A percentile compares a stretch with the other conserved stretches of the same genome.
Conservation (phyloP, 2,329 filamentous ascomycete genomes). For the Fonsecaea nubica region DNA sequence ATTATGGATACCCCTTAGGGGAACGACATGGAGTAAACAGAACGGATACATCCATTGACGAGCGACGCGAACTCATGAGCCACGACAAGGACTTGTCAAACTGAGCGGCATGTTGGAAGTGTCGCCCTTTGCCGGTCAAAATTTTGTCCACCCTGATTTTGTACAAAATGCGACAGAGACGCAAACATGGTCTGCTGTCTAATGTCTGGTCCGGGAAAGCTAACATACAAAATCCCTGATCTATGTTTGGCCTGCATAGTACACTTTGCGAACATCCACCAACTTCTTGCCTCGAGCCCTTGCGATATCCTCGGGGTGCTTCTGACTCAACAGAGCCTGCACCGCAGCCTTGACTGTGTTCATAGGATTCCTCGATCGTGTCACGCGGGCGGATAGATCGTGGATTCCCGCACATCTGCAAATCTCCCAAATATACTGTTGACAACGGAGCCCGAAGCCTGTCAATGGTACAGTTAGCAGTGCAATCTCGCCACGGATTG, state of each 20-base stretch:
- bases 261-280: slow-evolving; percentile 95
- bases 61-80: not conserved
- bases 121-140: not conserved
- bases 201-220: not conserved
- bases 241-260: slow-evolving; percentile 82
- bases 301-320: slow-evolving; percentile 87
- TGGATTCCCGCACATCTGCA: slow-evolving; percentile 83
- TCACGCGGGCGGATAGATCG: slow-evolving; percentile 83
- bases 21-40: not conserved
- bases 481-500: slow-evolving; percentile 8
- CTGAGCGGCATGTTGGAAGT: not conserved
- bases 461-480: slow-evolving; percentile 12
- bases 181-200: not conserved
- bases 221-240: slow-evolving; percentile 12
- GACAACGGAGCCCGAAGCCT: slow-evolving; percentile 95
- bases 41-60: not conserved
- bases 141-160: slow-evolving; percentile 1
- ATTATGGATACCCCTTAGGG: not conserved
- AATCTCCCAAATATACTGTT: slow-evolving; percentile 93
- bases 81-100: not conserved
- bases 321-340: slow-evolving; percentile 81
- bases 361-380: slow-evolving; percentile 91
- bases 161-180: not conserved
- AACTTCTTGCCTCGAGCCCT: slow-evolving; percentile 90
- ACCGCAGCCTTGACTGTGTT: slow-evolving; percentile 94